phyloP scores from a whole-genome alignment of 164 flowering plant genomes.

The Amborella trichopoda region DNA sequence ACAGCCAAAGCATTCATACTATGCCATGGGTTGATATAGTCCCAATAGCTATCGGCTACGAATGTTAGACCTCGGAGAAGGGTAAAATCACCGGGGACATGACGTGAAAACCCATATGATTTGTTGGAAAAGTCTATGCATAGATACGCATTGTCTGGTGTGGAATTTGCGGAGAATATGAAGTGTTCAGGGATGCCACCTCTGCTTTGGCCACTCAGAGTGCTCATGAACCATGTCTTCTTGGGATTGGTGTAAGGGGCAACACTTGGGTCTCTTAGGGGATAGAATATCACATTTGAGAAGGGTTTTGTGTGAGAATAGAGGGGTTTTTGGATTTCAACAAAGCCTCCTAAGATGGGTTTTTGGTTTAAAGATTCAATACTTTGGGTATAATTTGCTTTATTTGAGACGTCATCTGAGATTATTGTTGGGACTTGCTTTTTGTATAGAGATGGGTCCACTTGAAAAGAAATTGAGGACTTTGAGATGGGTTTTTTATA shows the following conservation, averaged over 20 bases:
- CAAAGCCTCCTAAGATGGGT: too few relatives aligned
- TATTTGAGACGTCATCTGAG: too few relatives aligned
- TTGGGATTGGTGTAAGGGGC: conserved; percentile 9
- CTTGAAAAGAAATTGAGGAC: too few relatives aligned
- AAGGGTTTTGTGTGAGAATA: background rate
- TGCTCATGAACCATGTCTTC: conserved; percentile 14
- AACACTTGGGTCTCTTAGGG: conserved; percentile 4
- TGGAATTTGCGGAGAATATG: conserved; percentile 5
- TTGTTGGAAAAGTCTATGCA: conserved; percentile 1
- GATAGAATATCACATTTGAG: conserved; percentile 3
- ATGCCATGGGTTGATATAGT: conserved; percentile 11
- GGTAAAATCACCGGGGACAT: background rate
- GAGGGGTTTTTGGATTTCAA: too few relatives aligned
- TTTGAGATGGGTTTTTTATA: too few relatives aligned
- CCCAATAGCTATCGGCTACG: conserved; percentile 8
- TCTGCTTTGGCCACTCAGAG: background rate
- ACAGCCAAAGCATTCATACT: conserved; percentile 6
- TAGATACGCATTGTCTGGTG: conserved; percentile 1
- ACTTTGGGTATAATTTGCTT: too few relatives aligned
- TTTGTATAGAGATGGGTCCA: too few relatives aligned
- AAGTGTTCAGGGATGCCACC: conserved; percentile 10
- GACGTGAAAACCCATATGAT: conserved; percentile 2
- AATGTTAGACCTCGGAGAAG: conserved; percentile 3
- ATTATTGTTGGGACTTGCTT: too few relatives aligned
- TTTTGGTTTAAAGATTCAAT: too few relatives aligned